Base-by-base conservation (phyloP, 768 basidiomycete genomes). In the Psilocybe sp. region DNA sequence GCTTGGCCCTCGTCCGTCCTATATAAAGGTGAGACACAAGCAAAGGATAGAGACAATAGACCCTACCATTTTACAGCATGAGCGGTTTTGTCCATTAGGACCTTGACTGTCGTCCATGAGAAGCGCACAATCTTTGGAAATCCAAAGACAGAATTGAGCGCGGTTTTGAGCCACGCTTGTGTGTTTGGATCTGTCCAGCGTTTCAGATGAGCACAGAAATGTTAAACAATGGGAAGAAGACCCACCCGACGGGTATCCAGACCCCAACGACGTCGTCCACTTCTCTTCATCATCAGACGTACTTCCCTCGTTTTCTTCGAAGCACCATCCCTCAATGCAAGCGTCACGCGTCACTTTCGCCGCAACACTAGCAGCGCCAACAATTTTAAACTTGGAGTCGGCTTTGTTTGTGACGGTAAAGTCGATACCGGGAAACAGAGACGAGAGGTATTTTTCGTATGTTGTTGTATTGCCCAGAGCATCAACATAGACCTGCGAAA, bases 311-410 rank as follows among this genome's bases (percentile, higher is more conserved):
- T 69, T 72, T 60, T 92, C 90, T 65, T 89, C 82, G 55, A 85
- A 95, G 9, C 75, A 62, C 96, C 96, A 98, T 3, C 77, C 77
- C 52, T 95, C 87, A 15, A 98, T 75, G 67, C 92, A 93, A 6
- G 87, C 83, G 61, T 98, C 96, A 49, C 96, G 77, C 0, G 95
- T 98, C 20, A 96, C 94, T 69, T 99, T 99, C 2, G 97, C 97
- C 2, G 93, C 93, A n/a, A 98, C 92, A 64, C 91, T 93, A 1
- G 96, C 97, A 5, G 97, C 97, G 16, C 92, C 88, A 51, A 99
- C 97, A 52, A 99, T 95, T 62, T 94, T 97, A 78, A 82, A 99
- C 53, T 90, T 84, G n/a, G 86, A 85, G 62, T 99, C 97, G 13
- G 97, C 97, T 68, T 99, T 98, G 20, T 84, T 81, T 9, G 85